Conservation (phyloP, 2,329 filamentous ascomycete genomes). For the Xylaria sp. region DNA sequence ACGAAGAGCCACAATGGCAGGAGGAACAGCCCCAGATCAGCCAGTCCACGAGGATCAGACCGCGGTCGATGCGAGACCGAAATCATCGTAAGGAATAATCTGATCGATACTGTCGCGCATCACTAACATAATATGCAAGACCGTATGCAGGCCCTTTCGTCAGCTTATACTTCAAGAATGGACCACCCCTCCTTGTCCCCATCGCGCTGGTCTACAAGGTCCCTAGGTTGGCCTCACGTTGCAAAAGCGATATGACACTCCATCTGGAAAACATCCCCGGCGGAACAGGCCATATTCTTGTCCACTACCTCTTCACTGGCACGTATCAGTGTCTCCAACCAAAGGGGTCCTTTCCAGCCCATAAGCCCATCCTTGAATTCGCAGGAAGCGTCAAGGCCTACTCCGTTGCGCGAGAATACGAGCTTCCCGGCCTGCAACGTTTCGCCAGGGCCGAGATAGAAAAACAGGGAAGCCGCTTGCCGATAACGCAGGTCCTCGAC, state of each 20-base stretch:
- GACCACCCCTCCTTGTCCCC: conserved; percentile 1
- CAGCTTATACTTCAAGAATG: conserved; percentile 4
- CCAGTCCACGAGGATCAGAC: too few relatives aligned
- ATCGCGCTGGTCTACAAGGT: neutral
- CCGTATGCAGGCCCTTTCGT: conserved; percentile 3
- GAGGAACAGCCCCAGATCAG: too few relatives aligned
- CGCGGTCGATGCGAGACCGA: neutral
- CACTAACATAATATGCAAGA: conserved; percentile 2
- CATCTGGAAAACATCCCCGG: conserved; percentile 21
- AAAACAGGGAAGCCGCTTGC: conserved; percentile 14
- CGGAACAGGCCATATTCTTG: conserved; percentile 25
- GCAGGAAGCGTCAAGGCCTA: conserved; percentile 25
- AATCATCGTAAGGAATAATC: conserved; percentile 7
- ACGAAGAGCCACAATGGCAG: too few relatives aligned
- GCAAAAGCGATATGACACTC: neutral
- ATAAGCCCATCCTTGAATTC: conserved; percentile 23
- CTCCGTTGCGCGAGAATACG: conserved; percentile 19
- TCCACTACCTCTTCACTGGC: conserved; percentile 29
- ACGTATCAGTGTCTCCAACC: conserved; percentile 30
- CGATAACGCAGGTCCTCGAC: conserved; percentile 15
- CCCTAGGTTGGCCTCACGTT: neutral
- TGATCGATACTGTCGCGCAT: neutral
- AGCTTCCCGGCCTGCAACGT: conserved; percentile 17
- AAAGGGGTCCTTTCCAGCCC: conserved; percentile 11
- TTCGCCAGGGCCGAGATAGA: conserved; percentile 27